Conservation (phyloP, 2,329 filamentous ascomycete species). For the Trichoderma atrobrunneum region DNA sequence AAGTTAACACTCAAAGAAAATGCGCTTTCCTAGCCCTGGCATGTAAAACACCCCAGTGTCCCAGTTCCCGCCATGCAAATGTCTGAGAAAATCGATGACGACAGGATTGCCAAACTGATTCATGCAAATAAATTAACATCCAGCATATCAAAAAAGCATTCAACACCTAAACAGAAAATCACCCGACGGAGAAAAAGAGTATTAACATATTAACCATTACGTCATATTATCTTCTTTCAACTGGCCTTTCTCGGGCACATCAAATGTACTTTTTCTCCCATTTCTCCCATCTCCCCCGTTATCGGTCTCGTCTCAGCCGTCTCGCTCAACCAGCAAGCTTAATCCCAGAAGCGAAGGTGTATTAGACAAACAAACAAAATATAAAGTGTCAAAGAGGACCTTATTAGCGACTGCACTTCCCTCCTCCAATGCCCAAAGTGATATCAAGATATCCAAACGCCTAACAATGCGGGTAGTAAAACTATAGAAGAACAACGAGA, state of each 20-base stretch:
- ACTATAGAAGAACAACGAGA: background rate
- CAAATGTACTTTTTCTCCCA: constrained; percentile 7
- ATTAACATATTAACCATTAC: constrained; percentile 15
- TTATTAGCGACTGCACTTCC: constrained; percentile 26
- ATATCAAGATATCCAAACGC: constrained; percentile 24
- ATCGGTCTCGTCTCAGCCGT: background rate
- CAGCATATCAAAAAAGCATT: background rate
- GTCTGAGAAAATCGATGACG: background rate
- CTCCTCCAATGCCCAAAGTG: constrained; percentile 17
- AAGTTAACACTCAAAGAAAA: background rate
- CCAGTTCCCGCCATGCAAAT: background rate
- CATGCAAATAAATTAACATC: background rate
- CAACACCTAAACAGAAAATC: background rate
- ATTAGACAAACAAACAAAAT: constrained; percentile 12
- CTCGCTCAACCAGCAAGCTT: constrained; percentile 19
- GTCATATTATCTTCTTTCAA: constrained; percentile 12
- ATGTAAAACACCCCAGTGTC: background rate
- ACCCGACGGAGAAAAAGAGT: background rate
- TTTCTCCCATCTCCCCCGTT: background rate
- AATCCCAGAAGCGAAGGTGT: constrained; percentile 20
- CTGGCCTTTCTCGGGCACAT: background rate
- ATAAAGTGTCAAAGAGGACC: constrained; percentile 25
- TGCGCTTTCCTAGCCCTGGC: background rate
- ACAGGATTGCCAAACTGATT: background rate
- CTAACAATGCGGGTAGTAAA: constrained; percentile 21